Evolutionary conservation across 495 filamentous ascomycete genomes (phyloP), one percentile per base, ranked within the genome.

Genomic region (Penicillium atrosanguineum): DNA sequence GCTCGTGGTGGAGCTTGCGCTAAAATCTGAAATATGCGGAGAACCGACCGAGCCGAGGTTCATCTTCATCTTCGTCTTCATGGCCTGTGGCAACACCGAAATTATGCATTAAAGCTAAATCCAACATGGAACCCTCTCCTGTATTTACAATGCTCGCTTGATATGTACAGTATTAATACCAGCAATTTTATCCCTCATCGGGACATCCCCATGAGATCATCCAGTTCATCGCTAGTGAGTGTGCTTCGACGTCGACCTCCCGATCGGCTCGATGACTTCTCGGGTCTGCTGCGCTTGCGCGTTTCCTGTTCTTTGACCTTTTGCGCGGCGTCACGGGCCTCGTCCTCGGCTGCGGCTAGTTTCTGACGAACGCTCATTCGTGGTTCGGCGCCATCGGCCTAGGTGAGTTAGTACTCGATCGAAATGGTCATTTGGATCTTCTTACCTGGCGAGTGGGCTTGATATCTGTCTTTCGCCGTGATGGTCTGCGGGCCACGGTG

Each of bases 181-280:
- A 54, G 23, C 31, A 15, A 44, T 18, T 38, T 36, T 42, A 29
- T 34, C 45, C 38, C 34, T 55, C 46, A 67, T 26, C 55, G 55
- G 40, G 65, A 56, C 44, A 69, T 60, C 23, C 76, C 72, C 70
- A 87, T 80, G 58, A 87, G 67, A 42, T 83, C 82, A 48, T 87
- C 83, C 43, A 90, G 60, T 58, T 91, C 87, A 72, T 85, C 84
- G n/a, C 79, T 83, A 20, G 83, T 87, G 0, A 91, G 71, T 7
- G 87, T 90, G 52, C 87, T 90, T 40, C 87, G 70, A 60, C 87
- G 72, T 46, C 87, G 74, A 43, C 75, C 79, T 61, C 63, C 71
- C 68, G 63, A 68, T 73, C 64, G 73, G 60, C 63, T 74, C 37
- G 63, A 65, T 38, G 57, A 55, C 59, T 74, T 77, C 44, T 55